phyloP scores from a whole-genome alignment of 768 basidiomycete species.

The Leucosporidium scottii region DNA sequence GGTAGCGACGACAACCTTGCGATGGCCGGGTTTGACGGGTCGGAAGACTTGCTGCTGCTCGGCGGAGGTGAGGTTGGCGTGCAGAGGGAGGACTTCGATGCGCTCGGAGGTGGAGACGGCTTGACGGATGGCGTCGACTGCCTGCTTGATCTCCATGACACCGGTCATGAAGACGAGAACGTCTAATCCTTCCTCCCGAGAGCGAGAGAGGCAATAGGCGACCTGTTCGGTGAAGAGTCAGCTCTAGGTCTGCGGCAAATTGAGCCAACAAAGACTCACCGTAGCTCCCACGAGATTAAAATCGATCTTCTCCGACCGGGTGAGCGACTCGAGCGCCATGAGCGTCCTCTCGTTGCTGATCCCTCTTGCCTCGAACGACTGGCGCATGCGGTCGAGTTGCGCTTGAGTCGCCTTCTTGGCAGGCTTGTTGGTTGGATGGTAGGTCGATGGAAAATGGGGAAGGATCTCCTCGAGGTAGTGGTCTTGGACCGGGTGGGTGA shows the following conservation, averaged over 20 bases:
- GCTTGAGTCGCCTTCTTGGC: conserved; percentile 48
- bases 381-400: conserved; percentile 48
- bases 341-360: conserved; percentile 50
- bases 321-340: conserved; percentile 56
- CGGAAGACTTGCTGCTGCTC: conserved; percentile 76
- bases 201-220: conserved; percentile 21
- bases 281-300: conserved; percentile 42
- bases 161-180: conserved; percentile 87
- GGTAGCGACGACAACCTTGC: conserved; percentile 83
- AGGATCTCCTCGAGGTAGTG: conserved; percentile 76
- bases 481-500: conserved; percentile 40
- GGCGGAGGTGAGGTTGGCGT: conserved; percentile 76
- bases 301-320: conserved; percentile 61
- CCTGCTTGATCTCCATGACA: conserved; percentile 50
- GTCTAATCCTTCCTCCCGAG: conserved; percentile 50
- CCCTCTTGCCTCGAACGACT: conserved; percentile 51
- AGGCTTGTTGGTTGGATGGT: conserved; percentile 44
- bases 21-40: conserved; percentile 48
- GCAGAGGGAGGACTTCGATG: conserved; percentile 58
- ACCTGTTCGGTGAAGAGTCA: no score
- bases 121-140: conserved; percentile 34
- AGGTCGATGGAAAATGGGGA: conserved; percentile 37
- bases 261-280: no score
- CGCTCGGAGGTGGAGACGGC: conserved; percentile 34
- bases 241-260: no score